Conservation (phyloP, 2,329 filamentous ascomycete genomes). For the Parasarocladium wereldwijsianum region DNA sequence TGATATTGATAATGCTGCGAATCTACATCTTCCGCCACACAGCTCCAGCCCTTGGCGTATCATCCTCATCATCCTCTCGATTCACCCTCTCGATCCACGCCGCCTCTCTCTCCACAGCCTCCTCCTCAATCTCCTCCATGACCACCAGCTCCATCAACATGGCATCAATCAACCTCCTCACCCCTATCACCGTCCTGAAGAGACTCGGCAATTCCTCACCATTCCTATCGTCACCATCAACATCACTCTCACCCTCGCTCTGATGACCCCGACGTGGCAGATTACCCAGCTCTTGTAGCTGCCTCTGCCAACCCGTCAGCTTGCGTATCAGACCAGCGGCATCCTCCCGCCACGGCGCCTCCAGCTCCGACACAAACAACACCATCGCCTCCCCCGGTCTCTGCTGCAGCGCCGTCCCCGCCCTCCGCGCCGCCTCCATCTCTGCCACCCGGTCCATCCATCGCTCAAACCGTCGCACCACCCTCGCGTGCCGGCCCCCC, state of each 20-base stretch:
- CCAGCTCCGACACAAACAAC: conserved; percentile 39
- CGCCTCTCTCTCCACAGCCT: conserved; percentile 39
- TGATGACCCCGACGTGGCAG: conserved; percentile 5
- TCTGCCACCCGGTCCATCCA: conserved; percentile 37
- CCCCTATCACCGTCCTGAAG: conserved; percentile 30
- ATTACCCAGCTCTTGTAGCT: conserved; percentile 30
- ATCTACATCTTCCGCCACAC: conserved; percentile 36
- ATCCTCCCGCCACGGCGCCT: conserved; percentile 43
- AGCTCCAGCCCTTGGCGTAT: conserved; percentile 26
- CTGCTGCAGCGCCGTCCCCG: conserved; percentile 19
- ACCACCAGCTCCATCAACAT: conserved; percentile 48
- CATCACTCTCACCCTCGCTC: conserved; percentile 5
- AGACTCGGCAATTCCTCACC: conserved; percentile 22
- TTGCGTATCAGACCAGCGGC: conserved; percentile 34
- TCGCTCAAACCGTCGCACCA: conserved; percentile 41
- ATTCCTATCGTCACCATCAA: conserved; percentile 9
- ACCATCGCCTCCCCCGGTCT: conserved; percentile 19
- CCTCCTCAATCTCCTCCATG: conserved; percentile 47
- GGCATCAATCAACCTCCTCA: conserved; percentile 32
- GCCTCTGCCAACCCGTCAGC: conserved; percentile 37
- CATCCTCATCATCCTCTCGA: conserved; percentile 21
- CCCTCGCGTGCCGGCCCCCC: conserved; percentile 38
- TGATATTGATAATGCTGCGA: too few species aligned
- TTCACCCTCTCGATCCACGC: conserved; percentile 44
- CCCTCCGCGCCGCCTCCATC: conserved; percentile 28